These are phyloP conservation scores for Beauveria brongniartii DNA, from an alignment of 2,329 filamentous ascomycete species.

Conservation along the genomic window DNA sequence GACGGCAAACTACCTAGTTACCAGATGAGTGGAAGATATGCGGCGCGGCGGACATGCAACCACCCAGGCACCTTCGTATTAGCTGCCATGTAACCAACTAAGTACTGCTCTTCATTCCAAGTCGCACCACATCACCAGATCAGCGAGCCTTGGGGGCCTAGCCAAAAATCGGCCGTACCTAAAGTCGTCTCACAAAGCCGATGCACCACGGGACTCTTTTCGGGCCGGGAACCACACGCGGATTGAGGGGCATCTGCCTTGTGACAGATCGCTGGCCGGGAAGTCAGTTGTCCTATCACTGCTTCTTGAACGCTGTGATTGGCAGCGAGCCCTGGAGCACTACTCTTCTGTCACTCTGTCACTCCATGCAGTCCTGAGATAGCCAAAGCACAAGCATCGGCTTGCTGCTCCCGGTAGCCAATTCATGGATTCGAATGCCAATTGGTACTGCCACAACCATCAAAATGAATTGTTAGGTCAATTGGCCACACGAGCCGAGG, in stretches of 20 bases:
- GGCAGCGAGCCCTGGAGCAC: not conserved
- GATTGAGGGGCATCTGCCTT: not conserved
- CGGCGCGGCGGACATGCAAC: not conserved
- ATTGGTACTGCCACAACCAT: not conserved
- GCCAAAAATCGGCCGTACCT: not conserved
- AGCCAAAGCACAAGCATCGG: not conserved
- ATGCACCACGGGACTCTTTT: not conserved
- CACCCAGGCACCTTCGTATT: not conserved
- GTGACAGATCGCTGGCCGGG: not conserved
- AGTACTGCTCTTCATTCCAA: no score
- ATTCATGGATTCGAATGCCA: not conserved
- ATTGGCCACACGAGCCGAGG: no score
- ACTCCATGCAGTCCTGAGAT: not conserved
- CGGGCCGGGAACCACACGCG: not conserved
- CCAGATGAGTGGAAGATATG: not conserved
- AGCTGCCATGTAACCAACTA: not conserved
- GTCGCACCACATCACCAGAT: no score
- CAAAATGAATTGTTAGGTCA: no score
- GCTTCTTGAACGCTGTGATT: not conserved
- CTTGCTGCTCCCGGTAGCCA: not conserved
- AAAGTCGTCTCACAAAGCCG: not conserved
- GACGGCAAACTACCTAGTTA: not conserved
- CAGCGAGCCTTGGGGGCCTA: no score
- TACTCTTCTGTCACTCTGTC: no score
- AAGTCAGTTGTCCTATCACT: not conserved